Evolutionary conservation across 2,329 filamentous ascomycete genomes (phyloP), one percentile per base, ranked within the genome.

Genomic region (Ceratocystis papillata): DNA sequence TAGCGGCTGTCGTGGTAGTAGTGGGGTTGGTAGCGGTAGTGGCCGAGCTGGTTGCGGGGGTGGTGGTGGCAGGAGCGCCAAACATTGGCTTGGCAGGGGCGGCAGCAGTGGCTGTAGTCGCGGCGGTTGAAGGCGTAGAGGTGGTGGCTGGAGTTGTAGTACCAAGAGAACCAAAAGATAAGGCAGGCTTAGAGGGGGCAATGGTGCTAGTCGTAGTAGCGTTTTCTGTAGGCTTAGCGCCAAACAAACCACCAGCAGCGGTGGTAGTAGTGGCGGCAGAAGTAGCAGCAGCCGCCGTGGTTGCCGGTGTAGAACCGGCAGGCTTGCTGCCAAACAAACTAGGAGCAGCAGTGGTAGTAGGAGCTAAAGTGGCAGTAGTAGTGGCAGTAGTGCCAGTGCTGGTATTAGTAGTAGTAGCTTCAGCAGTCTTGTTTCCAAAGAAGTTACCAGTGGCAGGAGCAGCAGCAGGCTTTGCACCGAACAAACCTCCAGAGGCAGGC

Each of bases 131-230:
- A 2, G 67, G 25, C 20, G 63, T 65, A n/a, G 48, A 53, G 25
- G 53, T 68, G 15, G 72, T 68, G 10, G 72, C 68, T 5, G 74
- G 68, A 44, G 76, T 73, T n/a, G 72, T 69, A 8, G 76, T 72
- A 41, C 76, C 73, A 70, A 78, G 78, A 22, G 74, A 70, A 63
- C 76, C 75, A 64, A 81, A 59, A 81, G 37, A 79, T 68, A 15
- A 73, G 5, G 62, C 45, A 17, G 66, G 33, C 10, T 45, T 62
- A n/a, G 65, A 15, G 5, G 66, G 33, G 17, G 65, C 65, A 46
- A 63, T 53, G 17, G 48, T 67, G n/a, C 71, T 68, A 15, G 71
- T 68, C 4, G 72, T 65, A 3, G 74, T 68, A 44, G 76, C 72
- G 20, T 72, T 72, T n/a, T 76, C 69, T 8, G 76, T 72, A 46